Percentiles rank a stretch among this genome's conserved stretches.
Conservation (phyloP, 805 yeast species). For the Cyberlindnera mississippiensis region DNA sequence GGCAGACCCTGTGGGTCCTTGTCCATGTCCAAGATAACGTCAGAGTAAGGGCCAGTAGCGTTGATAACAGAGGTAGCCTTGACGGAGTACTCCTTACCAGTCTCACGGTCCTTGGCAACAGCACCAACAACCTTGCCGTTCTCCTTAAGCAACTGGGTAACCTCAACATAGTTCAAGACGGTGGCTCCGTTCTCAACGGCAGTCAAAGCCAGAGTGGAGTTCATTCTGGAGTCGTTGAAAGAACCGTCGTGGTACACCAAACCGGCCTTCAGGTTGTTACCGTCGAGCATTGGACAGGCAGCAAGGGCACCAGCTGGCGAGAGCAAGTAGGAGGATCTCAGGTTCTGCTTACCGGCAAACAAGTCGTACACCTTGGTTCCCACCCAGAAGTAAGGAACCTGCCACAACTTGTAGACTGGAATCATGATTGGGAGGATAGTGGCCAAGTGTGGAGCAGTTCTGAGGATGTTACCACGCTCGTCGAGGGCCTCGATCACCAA, state of each 20-base stretch:
- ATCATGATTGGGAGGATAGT: constrained; percentile 87
- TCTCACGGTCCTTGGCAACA: constrained; percentile 64
- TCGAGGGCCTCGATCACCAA: constrained; percentile 85
- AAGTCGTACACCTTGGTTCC: constrained; percentile 92
- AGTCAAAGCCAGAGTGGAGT: constrained; percentile 77
- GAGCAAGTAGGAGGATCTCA: constrained; percentile 72
- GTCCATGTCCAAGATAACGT: constrained; percentile 82
- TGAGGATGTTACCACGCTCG: constrained; percentile 80
- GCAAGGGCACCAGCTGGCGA: constrained; percentile 62
- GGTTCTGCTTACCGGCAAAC: constrained; percentile 86
- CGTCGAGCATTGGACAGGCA: constrained; percentile 83
- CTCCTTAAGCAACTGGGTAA: constrained; percentile 68
- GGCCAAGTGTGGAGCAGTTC: constrained; percentile 90
- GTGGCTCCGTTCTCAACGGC: constrained; percentile 89
- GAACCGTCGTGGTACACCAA: constrained; percentile 94
- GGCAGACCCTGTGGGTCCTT: constrained; percentile 62
- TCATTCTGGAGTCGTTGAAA: constrained; percentile 90
- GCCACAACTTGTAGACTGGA: constrained; percentile 97
- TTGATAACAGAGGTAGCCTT: constrained; percentile 75
- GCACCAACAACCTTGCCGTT: constrained; percentile 69
- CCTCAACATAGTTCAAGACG: constrained; percentile 82
- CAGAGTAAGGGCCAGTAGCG: constrained; percentile 95
- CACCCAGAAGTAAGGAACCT: constrained; percentile 85
- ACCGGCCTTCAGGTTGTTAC: constrained; percentile 76
- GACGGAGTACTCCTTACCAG: constrained; percentile 58